These are phyloP conservation scores for Yarrowia porcina DNA, from an alignment of 805 yeast genomes.

Conservation along the genomic window DNA sequence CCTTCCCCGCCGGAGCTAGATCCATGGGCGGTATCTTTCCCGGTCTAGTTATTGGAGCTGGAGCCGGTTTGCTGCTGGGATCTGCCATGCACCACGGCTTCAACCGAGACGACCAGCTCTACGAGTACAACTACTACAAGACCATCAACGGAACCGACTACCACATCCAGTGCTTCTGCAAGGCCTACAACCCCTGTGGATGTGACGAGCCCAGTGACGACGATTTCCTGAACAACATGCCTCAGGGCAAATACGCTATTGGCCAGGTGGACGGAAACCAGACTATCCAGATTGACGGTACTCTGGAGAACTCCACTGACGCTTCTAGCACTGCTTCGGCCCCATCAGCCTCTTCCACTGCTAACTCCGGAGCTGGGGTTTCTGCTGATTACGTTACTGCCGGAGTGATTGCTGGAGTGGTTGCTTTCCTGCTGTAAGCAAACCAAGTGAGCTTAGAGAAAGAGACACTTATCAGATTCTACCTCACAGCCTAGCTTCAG, in stretches of 20 bases:
- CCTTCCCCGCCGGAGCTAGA: slow-evolving; percentile 27
- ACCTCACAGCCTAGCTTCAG: too few species aligned
- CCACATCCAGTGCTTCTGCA: slow-evolving; percentile 31
- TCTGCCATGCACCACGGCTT: slow-evolving; percentile 4
- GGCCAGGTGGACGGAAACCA: slow-evolving; percentile 17
- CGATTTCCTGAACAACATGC: slow-evolving; percentile 28
- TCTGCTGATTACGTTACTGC: too few species aligned
- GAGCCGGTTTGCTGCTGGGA: slow-evolving; percentile 11
- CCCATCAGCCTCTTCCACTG: background rate
- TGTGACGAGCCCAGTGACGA: slow-evolving; percentile 28
- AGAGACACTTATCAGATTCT: too few species aligned
- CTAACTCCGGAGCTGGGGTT: background rate
- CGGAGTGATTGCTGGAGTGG: too few species aligned
- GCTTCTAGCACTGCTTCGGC: background rate
- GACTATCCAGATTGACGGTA: slow-evolving; percentile 29
- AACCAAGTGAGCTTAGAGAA: too few species aligned
- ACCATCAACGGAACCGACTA: slow-evolving; percentile 31
- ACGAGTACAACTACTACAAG: slow-evolving; percentile 29
- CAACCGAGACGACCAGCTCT: slow-evolving; percentile 27
- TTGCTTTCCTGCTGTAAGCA: too few species aligned
- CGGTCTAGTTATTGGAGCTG: slow-evolving; percentile 25
- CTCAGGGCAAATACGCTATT: slow-evolving; percentile 19
- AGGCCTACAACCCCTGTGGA: slow-evolving; percentile 29
- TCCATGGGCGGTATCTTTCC: slow-evolving; percentile 26
- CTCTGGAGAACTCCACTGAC: slow-evolving; percentile 28